These are phyloP conservation scores for Stereum hirsutum DNA, from an alignment of 1,284 basidiomycete species.

Conservation along the genomic window DNA sequence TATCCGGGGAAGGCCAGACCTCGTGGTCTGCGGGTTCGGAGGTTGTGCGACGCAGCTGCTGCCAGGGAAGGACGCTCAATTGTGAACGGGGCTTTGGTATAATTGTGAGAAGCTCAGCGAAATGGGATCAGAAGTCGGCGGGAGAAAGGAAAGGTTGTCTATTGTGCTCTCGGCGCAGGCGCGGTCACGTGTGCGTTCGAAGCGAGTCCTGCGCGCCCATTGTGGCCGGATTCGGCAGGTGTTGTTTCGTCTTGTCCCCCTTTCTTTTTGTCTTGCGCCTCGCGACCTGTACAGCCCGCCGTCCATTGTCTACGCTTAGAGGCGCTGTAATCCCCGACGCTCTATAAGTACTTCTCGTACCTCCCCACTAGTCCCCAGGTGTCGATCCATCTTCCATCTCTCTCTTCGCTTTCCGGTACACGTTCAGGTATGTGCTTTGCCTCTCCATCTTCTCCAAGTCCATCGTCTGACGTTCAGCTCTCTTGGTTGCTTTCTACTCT, in stretches of 20 bases:
- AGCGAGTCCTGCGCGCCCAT: slow-evolving; percentile 7
- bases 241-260: slow-evolving; percentile 8
- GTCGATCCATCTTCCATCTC: slow-evolving; percentile 22
- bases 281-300: slow-evolving; percentile 16
- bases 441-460: neutral
- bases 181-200: slow-evolving; percentile 13
- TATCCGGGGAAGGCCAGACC: too few relatives aligned
- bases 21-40: too few relatives aligned
- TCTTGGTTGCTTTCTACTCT: slow-evolving; percentile 15
- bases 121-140: neutral
- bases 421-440: neutral
- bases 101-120: neutral
- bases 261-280: slow-evolving; percentile 24
- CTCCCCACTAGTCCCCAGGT: slow-evolving; percentile 16
- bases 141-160: neutral
- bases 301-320: slow-evolving; percentile 22
- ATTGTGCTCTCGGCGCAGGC: slow-evolving; percentile 4
- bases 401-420: slow-evolving; percentile 7
- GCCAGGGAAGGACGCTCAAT: too few relatives aligned
- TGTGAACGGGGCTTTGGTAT: neutral
- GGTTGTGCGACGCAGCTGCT: too few relatives aligned
- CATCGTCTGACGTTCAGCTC: slow-evolving; percentile 1
- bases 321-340: too few relatives aligned
- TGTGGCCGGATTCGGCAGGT: slow-evolving; percentile 20
- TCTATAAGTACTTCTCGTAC: slow-evolving; percentile 10